These are phyloP conservation scores for Cladosporium sp. DNA, from an alignment of 2,329 filamentous ascomycete species.

Conservation along the genomic window DNA sequence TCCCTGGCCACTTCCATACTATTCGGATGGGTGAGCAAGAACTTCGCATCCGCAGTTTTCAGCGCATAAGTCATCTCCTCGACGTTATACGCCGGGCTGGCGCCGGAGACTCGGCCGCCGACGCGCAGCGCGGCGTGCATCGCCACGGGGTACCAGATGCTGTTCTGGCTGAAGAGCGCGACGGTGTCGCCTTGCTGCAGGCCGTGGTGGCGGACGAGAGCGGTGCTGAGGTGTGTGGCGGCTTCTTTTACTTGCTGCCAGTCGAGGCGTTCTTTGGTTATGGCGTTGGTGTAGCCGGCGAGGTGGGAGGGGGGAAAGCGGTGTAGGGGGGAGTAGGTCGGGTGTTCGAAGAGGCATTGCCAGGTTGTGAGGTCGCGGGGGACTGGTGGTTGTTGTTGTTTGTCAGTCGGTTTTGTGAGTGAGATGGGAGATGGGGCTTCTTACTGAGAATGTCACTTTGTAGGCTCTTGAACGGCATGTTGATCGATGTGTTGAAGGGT, in stretches of 20 bases:
- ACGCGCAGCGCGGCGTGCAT: conserved; percentile 54
- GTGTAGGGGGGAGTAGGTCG: conserved; percentile 46
- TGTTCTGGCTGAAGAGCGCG: conserved; percentile 60
- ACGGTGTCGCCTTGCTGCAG: conserved; percentile 54
- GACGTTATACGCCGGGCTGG: conserved; percentile 61
- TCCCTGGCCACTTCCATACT: conserved; percentile 52
- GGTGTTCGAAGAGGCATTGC: conserved; percentile 59
- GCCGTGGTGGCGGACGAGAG: conserved; percentile 53
- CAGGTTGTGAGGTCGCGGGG: conserved; percentile 54
- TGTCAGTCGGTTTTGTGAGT: too few relatives aligned
- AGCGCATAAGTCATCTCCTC: conserved; percentile 66
- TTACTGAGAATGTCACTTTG: conserved; percentile 20
- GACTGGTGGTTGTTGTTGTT: conserved; percentile 40
- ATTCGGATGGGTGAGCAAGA: conserved; percentile 54
- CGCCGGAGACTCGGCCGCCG: conserved; percentile 57
- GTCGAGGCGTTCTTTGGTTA: conserved; percentile 55
- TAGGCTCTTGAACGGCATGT: conserved; percentile 24
- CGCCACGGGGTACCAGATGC: conserved; percentile 63
- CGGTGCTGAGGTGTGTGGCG: conserved; percentile 57
- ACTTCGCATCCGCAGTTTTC: conserved; percentile 53
- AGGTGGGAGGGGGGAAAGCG: conserved; percentile 38
- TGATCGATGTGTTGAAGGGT: background rate
- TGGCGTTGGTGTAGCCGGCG: conserved; percentile 55
- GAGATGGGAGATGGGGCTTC: conserved; percentile 5
- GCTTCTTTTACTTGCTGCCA: conserved; percentile 56